Evolutionary conservation across 202 grass and related monocot genomes (phyloP).

Genomic region (Elaeis oleifera): DNA sequence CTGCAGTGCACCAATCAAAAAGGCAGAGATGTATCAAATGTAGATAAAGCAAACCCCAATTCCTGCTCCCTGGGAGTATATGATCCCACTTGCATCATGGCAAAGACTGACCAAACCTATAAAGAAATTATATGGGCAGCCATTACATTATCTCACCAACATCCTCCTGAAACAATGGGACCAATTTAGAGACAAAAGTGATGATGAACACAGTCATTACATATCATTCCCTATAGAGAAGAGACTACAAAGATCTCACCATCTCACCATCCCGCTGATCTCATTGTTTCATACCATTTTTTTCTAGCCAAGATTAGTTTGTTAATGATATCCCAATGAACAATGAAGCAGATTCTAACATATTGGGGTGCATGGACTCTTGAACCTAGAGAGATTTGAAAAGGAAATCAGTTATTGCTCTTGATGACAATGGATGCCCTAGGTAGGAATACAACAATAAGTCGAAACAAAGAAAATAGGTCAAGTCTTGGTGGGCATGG

Average conservation of each 20-base stretch:
- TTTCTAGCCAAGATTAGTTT: no score
- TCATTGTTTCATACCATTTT: no score
- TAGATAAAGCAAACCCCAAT: slow-evolving; percentile 24
- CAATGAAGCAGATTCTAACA: no score
- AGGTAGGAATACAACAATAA: no score
- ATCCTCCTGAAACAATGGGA: slow-evolving; percentile 63
- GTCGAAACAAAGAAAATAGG: no score
- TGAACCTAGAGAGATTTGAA: no score
- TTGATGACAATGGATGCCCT: no score
- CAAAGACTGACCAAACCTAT: slow-evolving; percentile 53
- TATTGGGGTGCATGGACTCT: no score
- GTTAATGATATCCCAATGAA: no score
- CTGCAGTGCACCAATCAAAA: slow-evolving; percentile 62
- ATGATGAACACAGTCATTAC: slow-evolving; percentile 41
- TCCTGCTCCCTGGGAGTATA: slow-evolving; percentile 37
- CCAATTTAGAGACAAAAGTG: slow-evolving; percentile 38
- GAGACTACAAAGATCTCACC: slow-evolving; percentile 57
- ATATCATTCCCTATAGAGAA: slow-evolving; percentile 53
- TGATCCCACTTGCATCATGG: slow-evolving; percentile 66
- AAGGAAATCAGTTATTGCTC: no score
- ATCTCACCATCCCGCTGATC: not conserved
- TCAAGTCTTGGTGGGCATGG: no score
- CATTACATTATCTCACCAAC: slow-evolving; percentile 78
- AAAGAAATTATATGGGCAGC: slow-evolving; percentile 59
- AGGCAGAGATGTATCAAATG: slow-evolving; percentile 68